A percentile compares a stretch with the other conserved stretches of the same genome.
Conservation (phyloP, 441 rosid species). For the Bruguiera hainesii region DNA sequence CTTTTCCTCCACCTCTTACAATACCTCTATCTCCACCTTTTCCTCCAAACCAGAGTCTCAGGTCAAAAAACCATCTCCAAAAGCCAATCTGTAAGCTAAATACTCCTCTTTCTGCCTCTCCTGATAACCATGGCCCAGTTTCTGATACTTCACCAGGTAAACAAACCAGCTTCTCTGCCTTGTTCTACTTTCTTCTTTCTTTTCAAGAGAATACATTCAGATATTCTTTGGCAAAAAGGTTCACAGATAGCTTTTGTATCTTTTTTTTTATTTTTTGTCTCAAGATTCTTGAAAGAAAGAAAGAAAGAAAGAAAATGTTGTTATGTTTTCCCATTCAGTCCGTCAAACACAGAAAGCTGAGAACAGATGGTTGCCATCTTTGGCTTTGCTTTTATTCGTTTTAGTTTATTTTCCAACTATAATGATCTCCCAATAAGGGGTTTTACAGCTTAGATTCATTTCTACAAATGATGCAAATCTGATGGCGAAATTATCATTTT, state of each 20-base stretch:
- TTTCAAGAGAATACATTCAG: too few species aligned
- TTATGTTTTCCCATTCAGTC: conserved; percentile 3
- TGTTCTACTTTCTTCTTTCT: not conserved
- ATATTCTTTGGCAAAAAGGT: too few species aligned
- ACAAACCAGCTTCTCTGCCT: conserved; percentile 4
- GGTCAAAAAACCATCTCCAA: conserved; percentile 52
- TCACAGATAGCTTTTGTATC: too few species aligned
- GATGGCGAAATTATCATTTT: conserved; percentile 1
- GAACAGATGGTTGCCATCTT: not conserved
- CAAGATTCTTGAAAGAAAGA: conserved; percentile 2
- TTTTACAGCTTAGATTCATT: too few species aligned
- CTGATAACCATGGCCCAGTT: conserved; percentile 31
- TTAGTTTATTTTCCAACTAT: too few species aligned
- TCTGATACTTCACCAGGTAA: conserved; percentile 47
- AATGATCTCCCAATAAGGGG: too few species aligned
- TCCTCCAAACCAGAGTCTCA: conserved; percentile 43
- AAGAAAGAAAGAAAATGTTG: not conserved
- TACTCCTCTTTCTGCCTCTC: conserved; percentile 40
- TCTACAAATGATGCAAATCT: conserved; percentile 1
- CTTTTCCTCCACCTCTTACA: conserved; percentile 52
- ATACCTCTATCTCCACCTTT: conserved; percentile 48
- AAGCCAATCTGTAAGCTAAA: conserved; percentile 42
- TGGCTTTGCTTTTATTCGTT: too few species aligned
- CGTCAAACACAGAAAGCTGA: conserved; percentile 2
- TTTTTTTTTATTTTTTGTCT: conserved; percentile 20